phyloP scores from a whole-genome alignment of 139 green algal genomes.

The Trebouxia sp. region DNA sequence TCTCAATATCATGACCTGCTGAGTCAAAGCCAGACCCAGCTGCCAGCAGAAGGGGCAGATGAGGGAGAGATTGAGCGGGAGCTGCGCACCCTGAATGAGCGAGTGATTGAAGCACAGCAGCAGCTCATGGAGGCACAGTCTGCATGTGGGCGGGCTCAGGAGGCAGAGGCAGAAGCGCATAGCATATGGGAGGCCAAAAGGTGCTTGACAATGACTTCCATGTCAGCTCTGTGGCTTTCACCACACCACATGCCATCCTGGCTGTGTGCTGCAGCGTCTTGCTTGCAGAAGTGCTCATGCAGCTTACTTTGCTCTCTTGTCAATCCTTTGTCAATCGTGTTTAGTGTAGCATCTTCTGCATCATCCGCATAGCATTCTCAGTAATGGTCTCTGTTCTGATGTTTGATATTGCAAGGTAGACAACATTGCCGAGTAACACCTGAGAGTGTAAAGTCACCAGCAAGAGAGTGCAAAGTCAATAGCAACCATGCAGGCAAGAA shows the following conservation, averaged over 20 bases:
- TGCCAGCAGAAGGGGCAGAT: constrained; percentile 17
- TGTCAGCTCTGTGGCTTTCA: too few relatives aligned
- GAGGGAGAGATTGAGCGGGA: constrained; percentile 18
- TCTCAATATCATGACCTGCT: background rate
- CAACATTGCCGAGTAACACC: background rate
- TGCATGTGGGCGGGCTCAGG: background rate
- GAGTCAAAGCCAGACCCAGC: background rate
- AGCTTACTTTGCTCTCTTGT: background rate
- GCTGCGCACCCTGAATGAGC: background rate
- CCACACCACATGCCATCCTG: background rate
- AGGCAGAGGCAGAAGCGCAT: background rate
- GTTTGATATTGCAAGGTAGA: too few relatives aligned
- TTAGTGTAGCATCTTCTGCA: too few relatives aligned
- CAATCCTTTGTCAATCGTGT: too few relatives aligned
- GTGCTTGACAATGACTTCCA: too few relatives aligned
- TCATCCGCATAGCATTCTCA: too few relatives aligned
- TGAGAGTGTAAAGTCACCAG: too few relatives aligned
- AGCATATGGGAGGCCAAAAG: background rate
- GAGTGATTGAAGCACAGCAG: background rate
- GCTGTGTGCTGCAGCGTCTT: too few relatives aligned
- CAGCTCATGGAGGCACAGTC: background rate
- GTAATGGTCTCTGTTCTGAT: too few relatives aligned
- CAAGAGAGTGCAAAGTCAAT: too few relatives aligned
- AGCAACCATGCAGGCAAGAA: background rate
- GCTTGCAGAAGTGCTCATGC: background rate